Base-by-base conservation (phyloP, 164 flowering plant genomes). In the Sextonia rubra region DNA sequence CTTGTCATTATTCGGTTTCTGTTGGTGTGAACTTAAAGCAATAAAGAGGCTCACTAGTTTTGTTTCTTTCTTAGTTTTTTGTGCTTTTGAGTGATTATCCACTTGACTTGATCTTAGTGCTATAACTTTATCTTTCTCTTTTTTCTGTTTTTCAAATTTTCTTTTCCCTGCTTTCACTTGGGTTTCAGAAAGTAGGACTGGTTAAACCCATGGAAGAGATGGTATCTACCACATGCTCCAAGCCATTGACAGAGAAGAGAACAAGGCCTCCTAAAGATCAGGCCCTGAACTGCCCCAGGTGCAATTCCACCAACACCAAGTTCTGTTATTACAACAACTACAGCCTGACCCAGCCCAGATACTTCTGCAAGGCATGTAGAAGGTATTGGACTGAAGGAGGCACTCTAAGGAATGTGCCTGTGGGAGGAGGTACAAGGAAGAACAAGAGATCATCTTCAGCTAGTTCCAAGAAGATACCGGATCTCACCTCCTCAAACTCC, bases 331-430 rank as follows among this genome's bases (percentile, higher is more conserved):
- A 94, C 90, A 94, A 94, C 92, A 94, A 94, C 77, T 94, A 94
- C 78, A 94, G 97, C 68, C 94, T 91, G 69, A 81, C 98, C n/a
- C 98, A 94, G 64, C 98, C 98, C 18, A 86, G 98, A 66, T 94
- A 91, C 79, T 92, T 94, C 71, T 94, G 98, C 85, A 94, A 94
- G 85, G 84, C 91, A 60, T 94, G 98, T 74, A 82, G 94, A 79
- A 86, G 98, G 83, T 94, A 94, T 47, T 94, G 98, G 98, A 94
- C 98, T 64, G 92, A 90, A 81, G 98, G 98, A 70, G 98, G 98
- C 6, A 88, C 98, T 24, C 85, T 94, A 4, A 84, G 98, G 52
- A 94, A 90, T 75, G 91, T 94, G 49, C 98, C 98, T n/a, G 97
- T 94, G 15, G 98, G 98, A 17, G 98, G 98, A 12, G 97, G 97